Evolutionary conservation across 2,329 filamentous ascomycete genomes (phyloP).

Genomic region (Colletotrichum truncatum): DNA sequence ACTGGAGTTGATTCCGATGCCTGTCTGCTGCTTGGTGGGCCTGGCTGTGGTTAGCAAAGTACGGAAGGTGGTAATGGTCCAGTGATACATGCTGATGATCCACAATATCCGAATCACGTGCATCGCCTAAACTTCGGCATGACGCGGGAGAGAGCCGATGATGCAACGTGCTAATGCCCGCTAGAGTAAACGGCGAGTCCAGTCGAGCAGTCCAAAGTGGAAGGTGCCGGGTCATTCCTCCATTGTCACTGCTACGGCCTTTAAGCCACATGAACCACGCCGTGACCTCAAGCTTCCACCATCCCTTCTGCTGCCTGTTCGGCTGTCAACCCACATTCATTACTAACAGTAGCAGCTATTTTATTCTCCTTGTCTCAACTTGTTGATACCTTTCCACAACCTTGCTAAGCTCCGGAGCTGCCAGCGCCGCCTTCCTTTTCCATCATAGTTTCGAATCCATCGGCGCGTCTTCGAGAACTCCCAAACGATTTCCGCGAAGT

Average conservation of each 20-base stretch:
- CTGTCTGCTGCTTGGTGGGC: too few relatives aligned
- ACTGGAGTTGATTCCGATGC: too few relatives aligned
- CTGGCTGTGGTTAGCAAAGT: too few relatives aligned
- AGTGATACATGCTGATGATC: too few relatives aligned
- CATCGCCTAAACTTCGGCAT: slow-evolving; percentile 36
- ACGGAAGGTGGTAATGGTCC: too few relatives aligned
- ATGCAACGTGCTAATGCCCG: slow-evolving; percentile 33
- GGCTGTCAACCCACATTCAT: not conserved
- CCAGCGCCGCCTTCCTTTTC: not conserved
- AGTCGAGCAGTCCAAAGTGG: slow-evolving; percentile 26
- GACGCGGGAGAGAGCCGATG: slow-evolving; percentile 34
- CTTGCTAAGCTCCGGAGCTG: not conserved
- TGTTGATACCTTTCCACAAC: not conserved
- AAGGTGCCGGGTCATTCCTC: slow-evolving; percentile 21
- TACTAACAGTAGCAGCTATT: not conserved
- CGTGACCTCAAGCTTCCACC: not conserved
- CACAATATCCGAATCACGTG: slow-evolving; percentile 46
- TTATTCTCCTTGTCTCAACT: not conserved
- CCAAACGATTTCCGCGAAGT: not conserved
- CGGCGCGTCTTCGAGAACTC: not conserved
- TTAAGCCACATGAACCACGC: slow-evolving; percentile 17
- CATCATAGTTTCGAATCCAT: not conserved
- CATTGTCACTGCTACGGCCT: slow-evolving; percentile 10
- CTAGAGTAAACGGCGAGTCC: slow-evolving; percentile 37
- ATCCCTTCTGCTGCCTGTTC: not conserved